Percentiles rank a stretch among this genome's conserved stretches.
Evolutionary conservation across 306 rosid genomes (phyloP).

Genomic region (Vachellia pachyceras): DNA sequence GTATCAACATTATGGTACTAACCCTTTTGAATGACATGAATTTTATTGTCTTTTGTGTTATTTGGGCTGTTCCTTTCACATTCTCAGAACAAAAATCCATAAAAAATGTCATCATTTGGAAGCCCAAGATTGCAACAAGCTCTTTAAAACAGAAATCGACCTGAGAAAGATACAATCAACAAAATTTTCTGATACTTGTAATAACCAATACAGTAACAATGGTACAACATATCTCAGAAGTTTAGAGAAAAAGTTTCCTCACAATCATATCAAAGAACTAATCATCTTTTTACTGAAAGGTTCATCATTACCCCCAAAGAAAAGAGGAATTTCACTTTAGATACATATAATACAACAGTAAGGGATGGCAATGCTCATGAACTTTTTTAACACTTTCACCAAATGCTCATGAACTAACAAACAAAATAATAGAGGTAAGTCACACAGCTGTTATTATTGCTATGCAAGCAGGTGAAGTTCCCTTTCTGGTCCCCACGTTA

Average conservation of each 20-base stretch:
- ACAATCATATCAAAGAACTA: constrained; percentile 9
- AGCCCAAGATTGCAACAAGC: background rate
- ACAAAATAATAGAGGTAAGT: constrained; percentile 36
- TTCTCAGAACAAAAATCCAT: background rate
- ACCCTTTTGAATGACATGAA: background rate
- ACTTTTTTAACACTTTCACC: background rate
- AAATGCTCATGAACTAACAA: background rate
- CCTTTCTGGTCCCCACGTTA: background rate
- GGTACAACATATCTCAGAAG: constrained; percentile 10
- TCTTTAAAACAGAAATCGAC: background rate
- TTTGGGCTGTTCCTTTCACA: background rate
- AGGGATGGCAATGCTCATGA: constrained; percentile 5
- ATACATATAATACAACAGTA: constrained; percentile 32
- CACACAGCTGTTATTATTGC: constrained; percentile 41
- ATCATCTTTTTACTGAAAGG: constrained; percentile 6
- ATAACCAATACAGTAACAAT: background rate
- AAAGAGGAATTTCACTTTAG: constrained; percentile 21
- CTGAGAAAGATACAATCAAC: background rate
- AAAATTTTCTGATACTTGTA: background rate
- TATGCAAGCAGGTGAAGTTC: constrained; percentile 38
- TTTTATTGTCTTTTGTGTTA: background rate
- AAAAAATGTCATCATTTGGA: background rate
- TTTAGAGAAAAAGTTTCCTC: constrained; percentile 12
- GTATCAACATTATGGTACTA: too few relatives aligned
- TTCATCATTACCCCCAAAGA: background rate